Percentiles rank a stretch among this genome's conserved stretches.
Evolutionary conservation across 495 filamentous ascomycete genomes (phyloP).

Genomic region (Podospora bellae-mahoneyi): DNA sequence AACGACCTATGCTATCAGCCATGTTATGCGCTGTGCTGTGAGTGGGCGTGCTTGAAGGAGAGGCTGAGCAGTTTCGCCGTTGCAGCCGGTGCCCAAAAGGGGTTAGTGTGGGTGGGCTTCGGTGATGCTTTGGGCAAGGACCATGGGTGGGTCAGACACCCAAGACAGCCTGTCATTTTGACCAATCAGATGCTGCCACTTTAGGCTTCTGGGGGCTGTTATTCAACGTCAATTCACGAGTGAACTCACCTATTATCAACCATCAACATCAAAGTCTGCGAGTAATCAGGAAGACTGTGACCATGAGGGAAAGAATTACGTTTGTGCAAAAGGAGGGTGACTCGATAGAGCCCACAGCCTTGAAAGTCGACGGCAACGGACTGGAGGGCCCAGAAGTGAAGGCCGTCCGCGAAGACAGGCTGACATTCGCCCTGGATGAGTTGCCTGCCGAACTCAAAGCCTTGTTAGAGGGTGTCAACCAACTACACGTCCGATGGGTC

Average conservation of each 20-base stretch:
- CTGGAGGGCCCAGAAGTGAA: slow-evolving; percentile 55
- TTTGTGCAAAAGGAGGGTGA: slow-evolving; percentile 64
- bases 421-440: slow-evolving; percentile 70
- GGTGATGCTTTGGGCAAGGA: slow-evolving; percentile 30
- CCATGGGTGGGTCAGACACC: slow-evolving; percentile 4
- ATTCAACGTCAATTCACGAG: slow-evolving; percentile 9
- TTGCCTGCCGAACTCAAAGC: slow-evolving; percentile 64
- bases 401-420: slow-evolving; percentile 73
- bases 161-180: neutral
- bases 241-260: slow-evolving; percentile 2
- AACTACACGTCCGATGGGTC: slow-evolving; percentile 80
- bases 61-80: slow-evolving; percentile 11
- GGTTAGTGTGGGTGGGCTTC: slow-evolving; percentile 28
- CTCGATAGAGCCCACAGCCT: slow-evolving; percentile 57
- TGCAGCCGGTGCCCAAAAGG: slow-evolving; percentile 29
- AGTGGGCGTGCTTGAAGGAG: slow-evolving; percentile 14
- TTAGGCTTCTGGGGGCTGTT: neutral
- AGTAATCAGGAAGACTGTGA: neutral
- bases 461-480: slow-evolving; percentile 63
- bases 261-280: neutral
- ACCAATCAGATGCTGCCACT: slow-evolving; percentile 17
- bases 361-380: slow-evolving; percentile 47
- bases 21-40: neutral
- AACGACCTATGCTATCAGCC: neutral
- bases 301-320: slow-evolving; percentile 84